Evolutionary conservation across 2,329 filamentous ascomycete species (phyloP).

Genomic region (Alternaria consortialis): DNA sequence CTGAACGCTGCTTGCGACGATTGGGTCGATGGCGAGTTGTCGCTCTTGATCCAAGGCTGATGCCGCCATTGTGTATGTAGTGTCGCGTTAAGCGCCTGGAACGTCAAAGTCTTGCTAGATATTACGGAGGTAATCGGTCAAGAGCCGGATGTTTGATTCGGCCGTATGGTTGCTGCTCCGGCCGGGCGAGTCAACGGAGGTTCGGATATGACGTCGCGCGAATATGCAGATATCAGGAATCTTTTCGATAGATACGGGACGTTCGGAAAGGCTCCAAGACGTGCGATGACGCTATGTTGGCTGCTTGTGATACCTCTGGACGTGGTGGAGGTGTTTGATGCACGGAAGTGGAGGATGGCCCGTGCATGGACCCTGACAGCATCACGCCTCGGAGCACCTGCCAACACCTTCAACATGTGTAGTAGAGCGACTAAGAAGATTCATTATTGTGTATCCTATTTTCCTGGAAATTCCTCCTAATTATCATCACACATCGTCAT

Average conservation of each 20-base stretch:
- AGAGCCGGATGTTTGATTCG: constrained; percentile 1
- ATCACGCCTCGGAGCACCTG: neutral
- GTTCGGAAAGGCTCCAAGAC: neutral
- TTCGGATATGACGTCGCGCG: neutral
- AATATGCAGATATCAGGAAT: neutral
- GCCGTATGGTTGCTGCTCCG: neutral
- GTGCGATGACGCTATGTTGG: neutral
- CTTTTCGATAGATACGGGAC: neutral
- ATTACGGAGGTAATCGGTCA: neutral
- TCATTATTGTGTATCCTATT: neutral
- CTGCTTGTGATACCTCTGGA: neutral
- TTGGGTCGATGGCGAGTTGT: constrained; percentile 76
- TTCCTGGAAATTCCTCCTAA: neutral
- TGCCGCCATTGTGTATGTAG: constrained; percentile 28
- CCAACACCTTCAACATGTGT: neutral
- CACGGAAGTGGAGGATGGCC: constrained; percentile 7
- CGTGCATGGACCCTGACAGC: constrained; percentile 3
- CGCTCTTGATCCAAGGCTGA: constrained; percentile 73
- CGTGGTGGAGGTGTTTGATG: constrained; percentile 5
- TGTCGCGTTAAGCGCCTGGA: neutral
- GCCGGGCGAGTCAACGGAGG: neutral
- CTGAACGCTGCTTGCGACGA: constrained; percentile 79
- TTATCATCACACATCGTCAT: constrained; percentile 8
- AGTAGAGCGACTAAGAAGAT: neutral
- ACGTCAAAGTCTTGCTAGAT: neutral